Evolutionary conservation across 768 basidiomycete genomes (phyloP).

Genomic region (Cubamyces lactineus): DNA sequence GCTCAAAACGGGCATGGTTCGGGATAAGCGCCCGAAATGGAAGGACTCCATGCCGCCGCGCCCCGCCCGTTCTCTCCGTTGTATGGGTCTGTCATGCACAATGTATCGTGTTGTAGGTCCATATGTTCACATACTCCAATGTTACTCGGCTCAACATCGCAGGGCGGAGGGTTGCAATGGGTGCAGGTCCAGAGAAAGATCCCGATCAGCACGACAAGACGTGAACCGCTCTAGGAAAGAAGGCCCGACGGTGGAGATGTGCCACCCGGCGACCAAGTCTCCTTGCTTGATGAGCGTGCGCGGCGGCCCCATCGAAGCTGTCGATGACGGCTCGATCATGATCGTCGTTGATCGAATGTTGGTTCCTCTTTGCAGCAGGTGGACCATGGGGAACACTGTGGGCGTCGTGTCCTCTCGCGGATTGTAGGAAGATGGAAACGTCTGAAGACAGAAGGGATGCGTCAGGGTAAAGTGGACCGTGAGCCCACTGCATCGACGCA

Average conservation of each 20-base stretch:
- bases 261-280: not conserved
- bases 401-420: too few species aligned
- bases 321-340: not conserved
- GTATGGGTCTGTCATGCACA: not conserved
- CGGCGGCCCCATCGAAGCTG: too few species aligned
- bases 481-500: too few species aligned
- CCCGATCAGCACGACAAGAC: slow-evolving; percentile 7
- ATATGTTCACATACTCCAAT: not conserved
- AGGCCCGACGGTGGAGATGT: not conserved
- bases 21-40: too few species aligned
- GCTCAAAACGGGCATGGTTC: too few species aligned
- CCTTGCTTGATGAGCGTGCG: too few species aligned
- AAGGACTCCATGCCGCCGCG: not conserved
- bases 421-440: too few species aligned
- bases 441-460: too few species aligned
- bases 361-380: not conserved
- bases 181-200: not conserved
- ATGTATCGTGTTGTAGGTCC: slow-evolving; percentile 1
- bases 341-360: not conserved
- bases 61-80: not conserved
- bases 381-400: not conserved
- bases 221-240: too few species aligned
- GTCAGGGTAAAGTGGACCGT: too few species aligned
- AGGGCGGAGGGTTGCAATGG: not conserved
- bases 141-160: not conserved